Conservation (phyloP, 192 early-diverging fungal genomes). For the Coemansia sp. region DNA sequence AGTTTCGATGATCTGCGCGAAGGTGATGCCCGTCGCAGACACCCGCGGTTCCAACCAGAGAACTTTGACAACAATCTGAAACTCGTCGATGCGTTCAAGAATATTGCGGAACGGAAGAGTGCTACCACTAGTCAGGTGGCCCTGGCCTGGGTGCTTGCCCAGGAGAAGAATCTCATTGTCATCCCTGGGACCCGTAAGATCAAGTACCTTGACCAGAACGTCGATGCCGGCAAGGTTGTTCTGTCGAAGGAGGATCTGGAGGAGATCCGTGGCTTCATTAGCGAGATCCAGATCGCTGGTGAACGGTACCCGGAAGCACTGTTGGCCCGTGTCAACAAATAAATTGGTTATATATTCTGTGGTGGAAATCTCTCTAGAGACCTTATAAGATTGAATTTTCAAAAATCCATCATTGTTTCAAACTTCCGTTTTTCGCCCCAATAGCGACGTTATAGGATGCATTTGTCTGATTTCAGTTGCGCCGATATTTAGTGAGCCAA, state of each 20-base stretch:
- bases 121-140: conserved; percentile 59
- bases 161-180: conserved; percentile 54
- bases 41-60: conserved; percentile 63
- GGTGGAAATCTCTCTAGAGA: too few species aligned
- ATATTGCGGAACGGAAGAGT: conserved; percentile 56
- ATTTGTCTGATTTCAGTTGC: too few species aligned
- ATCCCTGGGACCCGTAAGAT: conserved; percentile 62
- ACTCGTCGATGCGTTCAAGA: conserved; percentile 58
- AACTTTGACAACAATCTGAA: conserved; percentile 61
- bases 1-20: conserved; percentile 57
- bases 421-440: too few species aligned
- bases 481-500: too few species aligned
- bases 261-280: conserved; percentile 30
- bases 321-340: background rate
- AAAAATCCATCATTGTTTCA: too few species aligned
- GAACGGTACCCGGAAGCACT: conserved; percentile 16
- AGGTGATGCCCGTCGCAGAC: conserved; percentile 55
- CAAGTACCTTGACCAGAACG: conserved; percentile 53
- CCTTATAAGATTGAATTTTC: too few species aligned
- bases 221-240: conserved; percentile 29
- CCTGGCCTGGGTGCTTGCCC: conserved; percentile 67
- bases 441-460: too few species aligned
- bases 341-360: too few species aligned
- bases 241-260: conserved; percentile 34
- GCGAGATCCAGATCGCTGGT: conserved; percentile 28